Evolutionary conservation across 1,284 basidiomycete genomes (phyloP).

Genomic region (Ganoderma leucocontextum): DNA sequence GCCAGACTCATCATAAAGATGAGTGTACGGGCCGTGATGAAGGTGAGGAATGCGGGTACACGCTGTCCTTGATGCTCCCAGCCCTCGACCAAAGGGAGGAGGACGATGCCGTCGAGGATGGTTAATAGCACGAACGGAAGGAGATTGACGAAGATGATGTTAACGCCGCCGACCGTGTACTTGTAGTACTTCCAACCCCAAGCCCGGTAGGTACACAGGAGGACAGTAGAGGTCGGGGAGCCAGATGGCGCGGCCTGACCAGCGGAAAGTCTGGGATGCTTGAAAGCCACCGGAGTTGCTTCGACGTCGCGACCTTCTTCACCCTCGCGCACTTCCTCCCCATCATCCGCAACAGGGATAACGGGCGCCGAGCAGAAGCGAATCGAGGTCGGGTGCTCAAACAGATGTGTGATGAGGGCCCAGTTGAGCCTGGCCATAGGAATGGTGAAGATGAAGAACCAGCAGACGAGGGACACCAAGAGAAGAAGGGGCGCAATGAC

Average conservation of each 20-base stretch:
- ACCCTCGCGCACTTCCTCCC: slow-evolving; percentile 36
- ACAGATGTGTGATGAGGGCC: slow-evolving; percentile 89
- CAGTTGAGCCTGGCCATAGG: slow-evolving; percentile 99
- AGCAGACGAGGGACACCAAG: slow-evolving; percentile 88
- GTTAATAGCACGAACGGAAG: slow-evolving; percentile 95
- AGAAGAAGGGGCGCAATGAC: slow-evolving; percentile 92
- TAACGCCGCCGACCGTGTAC: slow-evolving; percentile 98
- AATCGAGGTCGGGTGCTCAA: slow-evolving; percentile 83
- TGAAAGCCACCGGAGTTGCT: slow-evolving; percentile 58
- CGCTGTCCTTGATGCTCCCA: slow-evolving; percentile 59
- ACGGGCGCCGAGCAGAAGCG: slow-evolving; percentile 90
- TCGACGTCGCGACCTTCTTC: slow-evolving; percentile 35
- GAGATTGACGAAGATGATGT: slow-evolving; percentile 98
- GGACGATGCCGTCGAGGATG: slow-evolving; percentile 91
- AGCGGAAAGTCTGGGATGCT: slow-evolving; percentile 62
- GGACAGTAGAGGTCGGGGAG: slow-evolving; percentile 80
- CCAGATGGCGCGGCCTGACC: slow-evolving; percentile 83
- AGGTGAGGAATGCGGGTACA: slow-evolving; percentile 71
- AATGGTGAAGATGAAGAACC: slow-evolving; percentile 93
- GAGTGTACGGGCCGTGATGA: slow-evolving; percentile 79
- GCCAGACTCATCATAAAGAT: slow-evolving; percentile 90
- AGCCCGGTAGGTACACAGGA: slow-evolving; percentile 96
- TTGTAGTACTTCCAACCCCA: slow-evolving; percentile 96
- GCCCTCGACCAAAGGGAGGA: slow-evolving; percentile 77
- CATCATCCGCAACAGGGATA: slow-evolving; percentile 48